A percentile compares a stretch with the other conserved stretches of the same genome.
These are phyloP conservation scores for Neurospora tetrasperma DNA, from an alignment of 495 filamentous ascomycete genomes.

Conservation along the genomic window DNA sequence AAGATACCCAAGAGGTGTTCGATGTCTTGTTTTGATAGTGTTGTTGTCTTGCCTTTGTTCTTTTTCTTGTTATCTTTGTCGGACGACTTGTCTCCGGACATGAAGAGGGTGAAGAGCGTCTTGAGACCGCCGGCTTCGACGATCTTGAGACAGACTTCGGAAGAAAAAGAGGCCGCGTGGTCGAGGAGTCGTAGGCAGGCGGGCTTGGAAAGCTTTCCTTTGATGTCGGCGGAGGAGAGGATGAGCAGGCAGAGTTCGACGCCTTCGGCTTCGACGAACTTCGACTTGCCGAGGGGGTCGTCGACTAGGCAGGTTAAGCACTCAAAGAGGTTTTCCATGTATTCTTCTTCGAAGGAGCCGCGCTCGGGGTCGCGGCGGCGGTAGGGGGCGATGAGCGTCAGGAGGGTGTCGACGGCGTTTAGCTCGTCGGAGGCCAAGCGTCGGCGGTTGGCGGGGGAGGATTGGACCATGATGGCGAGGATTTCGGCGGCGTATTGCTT, in stretches of 20 bases:
- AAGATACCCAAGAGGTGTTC: slow-evolving; percentile 91
- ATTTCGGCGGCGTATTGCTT: slow-evolving; percentile 94
- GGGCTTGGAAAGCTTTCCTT: slow-evolving; percentile 61
- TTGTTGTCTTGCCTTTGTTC: slow-evolving; percentile 45
- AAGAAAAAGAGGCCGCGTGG: slow-evolving; percentile 52
- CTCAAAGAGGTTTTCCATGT: slow-evolving; percentile 87
- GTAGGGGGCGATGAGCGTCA: slow-evolving; percentile 82
- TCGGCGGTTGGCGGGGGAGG: slow-evolving; percentile 54
- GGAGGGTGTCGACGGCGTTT: slow-evolving; percentile 67
- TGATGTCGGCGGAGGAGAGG: slow-evolving; percentile 35
- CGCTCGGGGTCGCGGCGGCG: slow-evolving; percentile 79
- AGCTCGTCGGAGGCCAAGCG: slow-evolving; percentile 43
- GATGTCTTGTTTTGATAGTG: slow-evolving; percentile 18
- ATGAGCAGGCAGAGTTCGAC: slow-evolving; percentile 88
- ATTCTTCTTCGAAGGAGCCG: slow-evolving; percentile 87
- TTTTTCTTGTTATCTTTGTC: slow-evolving; percentile 52
- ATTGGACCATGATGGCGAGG: slow-evolving; percentile 64
- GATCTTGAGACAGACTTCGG: slow-evolving; percentile 56
- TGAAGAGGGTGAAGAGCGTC: slow-evolving; percentile 75
- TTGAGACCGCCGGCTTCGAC: slow-evolving; percentile 82
- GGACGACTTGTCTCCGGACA: slow-evolving; percentile 26
- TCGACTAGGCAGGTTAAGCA: slow-evolving; percentile 70
- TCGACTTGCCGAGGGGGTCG: slow-evolving; percentile 61
- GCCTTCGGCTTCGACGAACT: slow-evolving; percentile 84
- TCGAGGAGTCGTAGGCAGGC: slow-evolving; percentile 73